Conservation (phyloP, 1,139 yeast species). For the Saccharomycopsis hybrid region DNA sequence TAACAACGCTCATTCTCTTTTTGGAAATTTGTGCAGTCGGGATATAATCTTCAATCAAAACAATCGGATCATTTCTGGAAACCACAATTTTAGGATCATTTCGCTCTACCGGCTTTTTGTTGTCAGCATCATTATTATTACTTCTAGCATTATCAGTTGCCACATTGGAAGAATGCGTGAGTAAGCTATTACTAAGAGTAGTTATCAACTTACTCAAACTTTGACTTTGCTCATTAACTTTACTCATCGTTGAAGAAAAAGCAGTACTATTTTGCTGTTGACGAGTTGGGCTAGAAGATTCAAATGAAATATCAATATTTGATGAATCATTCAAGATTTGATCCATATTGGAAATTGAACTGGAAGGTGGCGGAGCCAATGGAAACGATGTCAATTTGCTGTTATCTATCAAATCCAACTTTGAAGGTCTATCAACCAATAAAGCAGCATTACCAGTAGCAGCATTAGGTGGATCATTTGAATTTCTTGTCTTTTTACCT, state of each 20-base stretch:
- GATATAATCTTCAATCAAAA: slow-evolving; percentile 47
- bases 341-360: slow-evolving; percentile 22
- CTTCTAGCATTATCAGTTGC: not conserved
- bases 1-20: slow-evolving; percentile 12
- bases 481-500: not conserved
- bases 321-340: slow-evolving; percentile 23
- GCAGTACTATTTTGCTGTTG: not conserved
- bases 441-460: not conserved
- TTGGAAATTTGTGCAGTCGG: not conserved
- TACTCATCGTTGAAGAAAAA: not conserved
- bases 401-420: slow-evolving; percentile 56
- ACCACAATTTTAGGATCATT: slow-evolving; percentile 22
- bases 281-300: not conserved
- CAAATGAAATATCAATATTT: slow-evolving; percentile 15
- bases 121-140: not conserved
- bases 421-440: slow-evolving; percentile 32
- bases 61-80: slow-evolving; percentile 41
- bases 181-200: not conserved
- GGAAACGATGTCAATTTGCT: slow-evolving; percentile 62
- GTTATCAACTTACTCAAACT: not conserved
- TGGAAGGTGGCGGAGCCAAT: slow-evolving; percentile 47
- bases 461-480: not conserved
- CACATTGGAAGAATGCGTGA: not conserved
- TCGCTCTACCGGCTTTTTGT: not conserved
- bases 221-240: not conserved